Evolutionary conservation across 2,329 filamentous ascomycete genomes (phyloP).

Genomic region (Colletotrichum melonis): DNA sequence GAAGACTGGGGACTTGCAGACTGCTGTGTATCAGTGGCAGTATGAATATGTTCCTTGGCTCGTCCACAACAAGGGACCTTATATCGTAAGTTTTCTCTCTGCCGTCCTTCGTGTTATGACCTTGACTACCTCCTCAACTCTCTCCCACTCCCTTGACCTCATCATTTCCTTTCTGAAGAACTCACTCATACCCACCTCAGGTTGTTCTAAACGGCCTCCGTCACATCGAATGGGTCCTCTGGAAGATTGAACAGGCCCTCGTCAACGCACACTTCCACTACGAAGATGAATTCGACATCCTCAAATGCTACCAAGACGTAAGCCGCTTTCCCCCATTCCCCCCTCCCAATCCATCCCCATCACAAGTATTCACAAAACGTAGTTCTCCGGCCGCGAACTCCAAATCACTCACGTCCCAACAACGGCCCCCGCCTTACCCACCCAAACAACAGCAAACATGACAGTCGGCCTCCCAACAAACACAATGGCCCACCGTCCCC

Average conservation of each 20-base stretch:
- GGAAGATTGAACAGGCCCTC: constrained; percentile 2
- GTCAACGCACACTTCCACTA: constrained; percentile 12
- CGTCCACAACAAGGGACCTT: constrained; percentile 30
- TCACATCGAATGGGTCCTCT: constrained; percentile 25
- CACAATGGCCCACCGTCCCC: background rate
- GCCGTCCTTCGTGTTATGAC: background rate
- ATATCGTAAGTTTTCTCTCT: constrained; percentile 3
- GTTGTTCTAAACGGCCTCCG: constrained; percentile 33
- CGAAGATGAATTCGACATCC: constrained; percentile 20
- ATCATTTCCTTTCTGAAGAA: background rate
- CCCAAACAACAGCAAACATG: too few species aligned
- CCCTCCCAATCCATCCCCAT: too few species aligned
- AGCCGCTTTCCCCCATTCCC: background rate
- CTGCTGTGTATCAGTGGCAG: constrained; percentile 19
- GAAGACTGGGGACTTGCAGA: constrained; percentile 21
- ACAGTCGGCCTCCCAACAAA: background rate
- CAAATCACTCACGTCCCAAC: constrained; percentile 7
- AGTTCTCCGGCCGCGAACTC: constrained; percentile 19
- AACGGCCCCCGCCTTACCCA: background rate
- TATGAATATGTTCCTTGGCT: constrained; percentile 35
- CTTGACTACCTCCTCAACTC: background rate
- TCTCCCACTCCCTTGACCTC: background rate
- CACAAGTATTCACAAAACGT: background rate
- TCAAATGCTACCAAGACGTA: constrained; percentile 24
- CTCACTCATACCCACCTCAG: background rate